Evolutionary conservation across 2,329 filamentous ascomycete species (phyloP).

Genomic region (Ophiostoma populinum): DNA sequence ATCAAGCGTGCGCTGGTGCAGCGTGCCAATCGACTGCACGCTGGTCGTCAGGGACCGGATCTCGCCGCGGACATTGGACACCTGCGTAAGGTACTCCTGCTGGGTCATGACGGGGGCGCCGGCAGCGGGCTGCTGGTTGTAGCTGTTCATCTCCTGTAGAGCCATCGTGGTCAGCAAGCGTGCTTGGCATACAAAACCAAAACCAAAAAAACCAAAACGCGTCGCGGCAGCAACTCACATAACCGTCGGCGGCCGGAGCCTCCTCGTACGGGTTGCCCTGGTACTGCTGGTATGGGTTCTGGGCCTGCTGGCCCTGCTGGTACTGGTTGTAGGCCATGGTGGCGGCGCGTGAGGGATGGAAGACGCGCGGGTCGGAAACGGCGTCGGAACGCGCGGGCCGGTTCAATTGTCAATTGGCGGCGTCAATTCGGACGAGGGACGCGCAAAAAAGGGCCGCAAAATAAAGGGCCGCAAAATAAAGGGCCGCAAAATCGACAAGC

Average conservation of each 20-base stretch:
- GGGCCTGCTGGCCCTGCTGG: constrained; percentile 21
- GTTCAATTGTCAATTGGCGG: no score
- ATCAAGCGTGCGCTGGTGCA: constrained; percentile 55
- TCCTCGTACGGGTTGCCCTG: constrained; percentile 47
- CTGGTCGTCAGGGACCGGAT: constrained; percentile 50
- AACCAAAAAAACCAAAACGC: neutral
- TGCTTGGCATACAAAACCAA: neutral
- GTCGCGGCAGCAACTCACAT: constrained; percentile 17
- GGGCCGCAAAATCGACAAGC: no score
- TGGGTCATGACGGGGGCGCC: constrained; percentile 32
- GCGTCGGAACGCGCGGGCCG: neutral
- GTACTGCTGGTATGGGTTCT: constrained; percentile 8
- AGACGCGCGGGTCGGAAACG: constrained; percentile 1
- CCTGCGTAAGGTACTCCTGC: constrained; percentile 50
- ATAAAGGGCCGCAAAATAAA: no score
- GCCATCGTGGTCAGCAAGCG: neutral
- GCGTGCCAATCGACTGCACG: constrained; percentile 47
- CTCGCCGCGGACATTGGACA: constrained; percentile 48
- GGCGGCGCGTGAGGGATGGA: neutral
- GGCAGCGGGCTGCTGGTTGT: constrained; percentile 11
- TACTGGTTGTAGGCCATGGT: constrained; percentile 46
- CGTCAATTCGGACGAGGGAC: no score
- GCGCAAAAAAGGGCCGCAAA: no score
- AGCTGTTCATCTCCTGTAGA: constrained; percentile 36
- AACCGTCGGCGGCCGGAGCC: constrained; percentile 28